phyloP scores from a whole-genome alignment of 2,329 filamentous ascomycete species.

The Pseudonectria foliicola region DNA sequence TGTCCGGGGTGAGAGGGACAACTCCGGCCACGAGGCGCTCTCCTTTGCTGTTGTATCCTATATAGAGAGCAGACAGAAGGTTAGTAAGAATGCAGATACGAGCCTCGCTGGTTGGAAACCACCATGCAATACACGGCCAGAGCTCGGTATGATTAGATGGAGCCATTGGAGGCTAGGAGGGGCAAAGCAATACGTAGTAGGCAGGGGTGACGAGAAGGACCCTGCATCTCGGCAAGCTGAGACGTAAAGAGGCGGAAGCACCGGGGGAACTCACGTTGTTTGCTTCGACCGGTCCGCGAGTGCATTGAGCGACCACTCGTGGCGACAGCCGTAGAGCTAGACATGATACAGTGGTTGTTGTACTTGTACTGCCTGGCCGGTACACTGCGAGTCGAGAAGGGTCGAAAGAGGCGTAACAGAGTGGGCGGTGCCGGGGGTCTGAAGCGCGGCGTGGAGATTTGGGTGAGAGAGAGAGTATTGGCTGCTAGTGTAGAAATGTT shows the following conservation, averaged over 20 bases:
- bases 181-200: constrained; percentile 1
- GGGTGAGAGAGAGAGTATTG: too few relatives aligned
- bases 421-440: neutral
- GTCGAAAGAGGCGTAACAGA: neutral
- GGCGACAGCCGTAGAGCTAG: constrained; percentile 29
- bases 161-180: neutral
- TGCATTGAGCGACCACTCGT: constrained; percentile 52
- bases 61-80: constrained; percentile 17
- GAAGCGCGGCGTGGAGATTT: neutral
- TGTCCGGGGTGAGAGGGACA: constrained; percentile 81
- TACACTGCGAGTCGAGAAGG: constrained; percentile 4
- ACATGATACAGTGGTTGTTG: constrained; percentile 23
- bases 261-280: constrained; percentile 62
- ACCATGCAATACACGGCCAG: too few relatives aligned
- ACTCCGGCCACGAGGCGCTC: constrained; percentile 93
- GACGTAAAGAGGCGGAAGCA: constrained; percentile 4
- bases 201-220: too few relatives aligned
- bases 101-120: neutral
- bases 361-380: constrained; percentile 1
- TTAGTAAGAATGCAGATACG: constrained; percentile 4
- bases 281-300: constrained; percentile 68
- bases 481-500: too few relatives aligned
- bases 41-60: constrained; percentile 87
- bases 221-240: constrained; percentile 4
- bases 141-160: too few relatives aligned